phyloP scores from a whole-genome alignment of 2,329 filamentous ascomycete genomes.

The Diaporthe humulicola region DNA sequence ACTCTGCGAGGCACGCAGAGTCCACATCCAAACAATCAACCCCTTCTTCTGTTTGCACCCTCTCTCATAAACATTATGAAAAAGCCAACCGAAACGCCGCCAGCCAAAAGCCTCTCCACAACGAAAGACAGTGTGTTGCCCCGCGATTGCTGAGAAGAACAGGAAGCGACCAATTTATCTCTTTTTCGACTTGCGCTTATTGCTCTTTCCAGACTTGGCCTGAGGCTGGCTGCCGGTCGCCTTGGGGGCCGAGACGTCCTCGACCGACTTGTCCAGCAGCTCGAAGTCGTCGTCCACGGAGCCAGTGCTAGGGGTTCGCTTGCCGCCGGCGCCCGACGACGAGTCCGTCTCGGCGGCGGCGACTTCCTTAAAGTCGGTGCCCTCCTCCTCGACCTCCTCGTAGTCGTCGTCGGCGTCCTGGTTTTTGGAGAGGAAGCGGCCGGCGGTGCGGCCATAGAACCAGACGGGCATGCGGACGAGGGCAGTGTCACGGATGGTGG shows the following conservation, averaged over 20 bases:
- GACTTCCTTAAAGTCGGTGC: conserved; percentile 30
- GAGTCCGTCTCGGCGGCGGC: conserved; percentile 58
- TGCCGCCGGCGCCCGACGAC: conserved; percentile 58
- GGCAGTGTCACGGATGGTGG: conserved; percentile 85
- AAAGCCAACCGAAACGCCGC: conserved; percentile 32
- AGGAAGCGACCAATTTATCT: conserved; percentile 51
- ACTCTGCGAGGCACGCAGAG: background rate
- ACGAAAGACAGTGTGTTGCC: conserved; percentile 4
- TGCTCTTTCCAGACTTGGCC: conserved; percentile 52
- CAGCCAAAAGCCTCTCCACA: conserved; percentile 6
- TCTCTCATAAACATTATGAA: conserved; percentile 3
- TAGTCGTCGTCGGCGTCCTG: conserved; percentile 51
- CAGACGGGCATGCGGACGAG: conserved; percentile 84
- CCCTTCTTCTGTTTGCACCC: background rate
- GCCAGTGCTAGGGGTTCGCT: conserved; percentile 68
- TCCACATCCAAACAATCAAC: background rate
- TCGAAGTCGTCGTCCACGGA: conserved; percentile 74
- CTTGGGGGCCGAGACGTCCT: conserved; percentile 66
- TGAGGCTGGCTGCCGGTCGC: conserved; percentile 57
- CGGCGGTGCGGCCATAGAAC: conserved; percentile 71
- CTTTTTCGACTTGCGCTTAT: conserved; percentile 64
- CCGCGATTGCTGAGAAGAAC: conserved; percentile 7
- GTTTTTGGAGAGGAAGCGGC: conserved; percentile 60
- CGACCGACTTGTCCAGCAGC: conserved; percentile 71
- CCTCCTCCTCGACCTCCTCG: conserved; percentile 53